Percentiles rank a stretch among this genome's conserved stretches.
Evolutionary conservation across 495 filamentous ascomycete genomes (phyloP).

Genomic region (Astrothelium subdiscretum): DNA sequence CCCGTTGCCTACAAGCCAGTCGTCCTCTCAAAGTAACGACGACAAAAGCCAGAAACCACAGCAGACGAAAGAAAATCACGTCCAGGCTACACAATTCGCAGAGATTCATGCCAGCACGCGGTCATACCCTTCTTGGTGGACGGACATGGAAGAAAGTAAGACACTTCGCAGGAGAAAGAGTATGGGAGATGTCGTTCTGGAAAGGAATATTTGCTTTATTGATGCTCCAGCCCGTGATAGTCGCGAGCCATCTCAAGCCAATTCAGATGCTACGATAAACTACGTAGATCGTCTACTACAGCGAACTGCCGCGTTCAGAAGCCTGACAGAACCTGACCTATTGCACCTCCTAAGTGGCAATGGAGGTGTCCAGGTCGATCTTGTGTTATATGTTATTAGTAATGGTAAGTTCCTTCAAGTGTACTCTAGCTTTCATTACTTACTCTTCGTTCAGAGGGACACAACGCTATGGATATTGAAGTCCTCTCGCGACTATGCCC

Average conservation of each 20-base stretch:
- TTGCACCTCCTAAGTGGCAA: slow-evolving; percentile 70
- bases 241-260: slow-evolving; percentile 39
- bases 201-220: slow-evolving; percentile 90
- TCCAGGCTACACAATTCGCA: slow-evolving; percentile 39
- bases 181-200: slow-evolving; percentile 67
- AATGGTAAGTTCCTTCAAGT: slow-evolving; percentile 36
- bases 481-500: slow-evolving; percentile 52
- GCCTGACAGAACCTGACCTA: slow-evolving; percentile 59
- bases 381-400: slow-evolving; percentile 69
- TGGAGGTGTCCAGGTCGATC: slow-evolving; percentile 82
- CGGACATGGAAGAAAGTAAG: slow-evolving; percentile 68
- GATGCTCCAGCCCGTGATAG: slow-evolving; percentile 71
- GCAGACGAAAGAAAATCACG: slow-evolving; percentile 21
- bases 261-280: slow-evolving; percentile 25
- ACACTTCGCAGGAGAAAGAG: slow-evolving; percentile 65
- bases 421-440: neutral
- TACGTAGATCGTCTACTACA: slow-evolving; percentile 68
- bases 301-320: slow-evolving; percentile 47
- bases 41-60: slow-evolving; percentile 13
- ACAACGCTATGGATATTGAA: slow-evolving; percentile 62
- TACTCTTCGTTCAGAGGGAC: slow-evolving; percentile 33
- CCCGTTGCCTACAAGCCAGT: slow-evolving; percentile 44
- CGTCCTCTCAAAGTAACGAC: neutral
- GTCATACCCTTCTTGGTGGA: slow-evolving; percentile 90
- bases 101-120: slow-evolving; percentile 91